Base-by-base conservation (phyloP, 306 rosid genomes). In the Acacia confusa region DNA sequence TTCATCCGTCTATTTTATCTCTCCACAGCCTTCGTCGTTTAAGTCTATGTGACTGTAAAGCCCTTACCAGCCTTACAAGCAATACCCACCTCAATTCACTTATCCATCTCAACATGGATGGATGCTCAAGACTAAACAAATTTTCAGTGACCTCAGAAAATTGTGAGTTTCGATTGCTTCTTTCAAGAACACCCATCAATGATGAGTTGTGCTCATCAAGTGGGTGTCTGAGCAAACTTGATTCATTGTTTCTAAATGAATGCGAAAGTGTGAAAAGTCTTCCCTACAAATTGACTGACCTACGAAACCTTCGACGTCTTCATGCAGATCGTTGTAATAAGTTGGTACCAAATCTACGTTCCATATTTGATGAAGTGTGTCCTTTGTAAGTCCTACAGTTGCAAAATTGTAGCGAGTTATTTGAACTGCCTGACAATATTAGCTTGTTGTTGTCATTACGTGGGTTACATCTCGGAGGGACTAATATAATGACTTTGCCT, bases 1-100 rank as follows among this genome's bases (percentile, higher is more conserved):
- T 58, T 58, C 65, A 58, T 58, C 65, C 30, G 0, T 58, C 65
- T 8, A 66, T 66, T 7, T 34, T 66, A 2, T 34, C 71, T 32
- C 38, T 32, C 2, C 5, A 34, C 6, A 66, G 40, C 12, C 71
- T 66, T 32, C 4, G 1, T 13, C 2, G 0, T 17, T 66, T 66
- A 19, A 0, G 1, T 1, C 25, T 17, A 8, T 0, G 0, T 0
- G 0, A 0, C 0, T 65, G 44, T 9, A 15, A 27, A 7, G 0
- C 43, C 13, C 44, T 66, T 8, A 66, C 71, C 4, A 66, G 25
- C 24, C 45, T 34, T 14, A 6, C 14, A 19, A 66, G 71, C 8
- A n/a, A 66, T 15, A 16, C 4, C 24, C 45, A 66, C 2, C 38
- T 66, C 40, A 34, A 16, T 17, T 66, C 71, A 20, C 71, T 66